Percentiles rank a stretch among this genome's conserved stretches.
Conservation (phyloP, 2,329 filamentous ascomycete species). For the Paecilomyces dactylethromorphus region DNA sequence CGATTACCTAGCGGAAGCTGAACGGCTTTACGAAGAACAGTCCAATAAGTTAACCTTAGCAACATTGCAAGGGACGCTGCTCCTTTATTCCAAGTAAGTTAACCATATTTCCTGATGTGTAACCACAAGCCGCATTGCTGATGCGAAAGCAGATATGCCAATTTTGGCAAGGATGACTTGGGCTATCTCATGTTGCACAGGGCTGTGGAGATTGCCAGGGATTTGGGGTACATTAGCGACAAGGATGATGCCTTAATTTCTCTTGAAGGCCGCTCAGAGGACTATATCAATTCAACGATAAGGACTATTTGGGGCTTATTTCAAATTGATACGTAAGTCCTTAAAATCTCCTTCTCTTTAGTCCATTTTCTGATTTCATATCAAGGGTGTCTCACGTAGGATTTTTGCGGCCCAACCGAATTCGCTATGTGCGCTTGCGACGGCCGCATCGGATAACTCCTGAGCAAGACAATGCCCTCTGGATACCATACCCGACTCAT, state of each 20-base stretch:
- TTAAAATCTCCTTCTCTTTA: background rate
- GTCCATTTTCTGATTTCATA: background rate
- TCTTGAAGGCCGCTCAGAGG: slow-evolving; percentile 15
- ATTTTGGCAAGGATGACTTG: slow-evolving; percentile 28
- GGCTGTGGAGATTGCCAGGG: slow-evolving; percentile 27
- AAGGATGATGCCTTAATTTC: slow-evolving; percentile 12
- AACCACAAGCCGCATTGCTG: background rate
- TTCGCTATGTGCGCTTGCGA: slow-evolving; percentile 24
- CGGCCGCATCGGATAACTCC: slow-evolving; percentile 11
- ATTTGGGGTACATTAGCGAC: slow-evolving; percentile 24
- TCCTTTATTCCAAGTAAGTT: slow-evolving; percentile 29
- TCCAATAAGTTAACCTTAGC: slow-evolving; percentile 19
- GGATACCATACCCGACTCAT: slow-evolving; percentile 28
- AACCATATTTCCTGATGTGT: background rate
- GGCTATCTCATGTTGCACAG: slow-evolving; percentile 32
- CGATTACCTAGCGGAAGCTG: slow-evolving; percentile 31
- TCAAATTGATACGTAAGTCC: slow-evolving; percentile 31
- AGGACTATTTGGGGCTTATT: slow-evolving; percentile 32
- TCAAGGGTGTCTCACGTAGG: slow-evolving; percentile 26
- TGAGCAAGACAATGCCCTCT: slow-evolving; percentile 15
- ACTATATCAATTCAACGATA: slow-evolving; percentile 24
- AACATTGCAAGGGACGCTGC: slow-evolving; percentile 26
- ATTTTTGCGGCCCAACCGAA: slow-evolving; percentile 28
- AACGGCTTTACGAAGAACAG: slow-evolving; percentile 19
- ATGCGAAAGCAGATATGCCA: slow-evolving; percentile 21